Base-by-base conservation (phyloP, 2,329 filamentous ascomycete genomes). In the Phoma sp. region DNA sequence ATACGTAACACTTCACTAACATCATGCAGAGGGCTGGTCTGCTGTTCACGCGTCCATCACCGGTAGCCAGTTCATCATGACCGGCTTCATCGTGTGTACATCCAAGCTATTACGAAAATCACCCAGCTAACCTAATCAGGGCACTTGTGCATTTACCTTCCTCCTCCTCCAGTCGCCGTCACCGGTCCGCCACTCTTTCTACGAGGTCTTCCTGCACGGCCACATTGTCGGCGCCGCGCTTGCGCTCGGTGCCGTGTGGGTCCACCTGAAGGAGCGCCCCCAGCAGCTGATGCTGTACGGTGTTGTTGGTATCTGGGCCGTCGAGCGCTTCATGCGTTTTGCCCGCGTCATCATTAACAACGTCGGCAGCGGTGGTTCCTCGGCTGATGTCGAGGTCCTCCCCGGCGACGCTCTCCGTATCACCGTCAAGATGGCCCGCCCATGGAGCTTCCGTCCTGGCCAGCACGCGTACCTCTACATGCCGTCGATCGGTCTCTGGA, bases 391-490 rank as follows among this genome's bases (percentile, higher is more conserved):
- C 9, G 89, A 92, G 73, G 88, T 89, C 10, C 83, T 93, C 9
- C 89, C 90, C 13, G 90, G 89, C 58, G 89, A 92, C 64, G 89
- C 90, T 7, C 82, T 86, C 65, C 86, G 89, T 43, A 82, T 94
- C 46, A 92, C 89, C 0, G 83, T 92, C 44, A 87, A 84, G 50
- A 84, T 93, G 80, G 86, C 89, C 9, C 86, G 89, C 39, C 88
- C 89, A n/a, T 93, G 90, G 89, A 83, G 78, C 36, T 91, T 91
- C 80, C 81, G 81, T 55, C 87, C 90, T 0, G 89, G 90, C 32
- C 89, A 92, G 74, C 90, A 94, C 71, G 87, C 89, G 32, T 94
- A 92, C 73, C 77, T 94, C 19, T 92, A 92, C 77, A 84, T 94
- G 76, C 90, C 90, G 7, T 80, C 82, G 5, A 79, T 93, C 67